Evolutionary conservation across 2,329 filamentous ascomycete genomes (phyloP), one percentile per base, ranked within the genome.

Genomic region (Fonsecaea multimorphosa): DNA sequence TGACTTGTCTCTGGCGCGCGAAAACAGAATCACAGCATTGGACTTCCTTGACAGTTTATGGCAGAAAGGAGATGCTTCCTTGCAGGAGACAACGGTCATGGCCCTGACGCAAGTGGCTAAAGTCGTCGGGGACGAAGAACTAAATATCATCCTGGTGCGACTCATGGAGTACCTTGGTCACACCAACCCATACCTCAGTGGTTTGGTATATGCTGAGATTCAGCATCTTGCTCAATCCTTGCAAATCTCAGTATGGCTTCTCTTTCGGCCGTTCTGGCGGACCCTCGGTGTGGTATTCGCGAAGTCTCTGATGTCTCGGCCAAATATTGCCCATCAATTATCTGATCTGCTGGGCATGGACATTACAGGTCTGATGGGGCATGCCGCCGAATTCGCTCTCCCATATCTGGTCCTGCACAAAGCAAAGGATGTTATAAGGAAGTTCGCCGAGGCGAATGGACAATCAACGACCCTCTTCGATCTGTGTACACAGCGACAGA

Each of bases 181-280:
- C 78, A 83, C 86, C 49, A 97, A 96, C 75, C 86, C 87, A 44
- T 85, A 97, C 34, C 83, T 96, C 8, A 92, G 89, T 60, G 90
- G 89, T 3, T 86, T 93, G 69, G 92, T 94, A 2, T 95, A 93
- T 75, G 90, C 91, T 70, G 93, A 88, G 84, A 80, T 97, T 44
- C 70, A 71, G 40, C 88, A 87, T 66, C 83, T 98, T 56, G 90
- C 93, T 1, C 85, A 89, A 58, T 81, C 83, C 55, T 85, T 88
- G 46, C 82, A 83, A 2, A 82, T 86, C 40, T 89, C 87, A 1
- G 85, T 89, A 1, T 83, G 85, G 31, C 86, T 88, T 16, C 81
- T 99, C 0, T 89, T 98, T 63, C 87, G 89, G 62, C 93, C 94
- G 0, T 98, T 93, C 76, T 98, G 94, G 93, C 87, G 88, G 70